These are phyloP conservation scores for Xerocomus brunneocitrinus DNA, from an alignment of 768 basidiomycete species.

Conservation along the genomic window DNA sequence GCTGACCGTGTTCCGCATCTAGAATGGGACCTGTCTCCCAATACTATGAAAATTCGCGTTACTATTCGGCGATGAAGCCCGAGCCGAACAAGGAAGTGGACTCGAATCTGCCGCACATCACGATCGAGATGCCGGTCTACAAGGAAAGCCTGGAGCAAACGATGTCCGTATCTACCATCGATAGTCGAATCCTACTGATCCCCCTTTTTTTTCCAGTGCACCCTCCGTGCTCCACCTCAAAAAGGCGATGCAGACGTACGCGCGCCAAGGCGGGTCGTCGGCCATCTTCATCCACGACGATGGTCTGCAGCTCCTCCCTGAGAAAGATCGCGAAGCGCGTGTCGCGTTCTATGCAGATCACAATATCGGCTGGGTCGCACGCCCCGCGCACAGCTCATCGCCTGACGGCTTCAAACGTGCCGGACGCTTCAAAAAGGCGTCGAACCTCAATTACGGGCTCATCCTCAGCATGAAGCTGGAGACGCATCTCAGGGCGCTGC, in stretches of 20 bases:
- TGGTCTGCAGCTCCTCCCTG: constrained; percentile 48
- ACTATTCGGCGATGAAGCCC: constrained; percentile 70
- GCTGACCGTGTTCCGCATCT: neutral
- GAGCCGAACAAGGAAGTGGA: constrained; percentile 61
- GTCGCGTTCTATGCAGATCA: constrained; percentile 53
- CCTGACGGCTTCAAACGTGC: constrained; percentile 36
- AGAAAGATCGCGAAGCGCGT: constrained; percentile 44
- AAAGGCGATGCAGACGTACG: constrained; percentile 59
- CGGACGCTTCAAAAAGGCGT: constrained; percentile 92
- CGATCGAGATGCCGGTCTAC: constrained; percentile 83
- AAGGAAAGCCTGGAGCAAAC: constrained; percentile 80
- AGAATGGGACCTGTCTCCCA: constrained; percentile 83
- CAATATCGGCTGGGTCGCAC: constrained; percentile 57
- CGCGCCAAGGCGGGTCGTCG: constrained; percentile 57
- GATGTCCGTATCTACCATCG: constrained; percentile 50
- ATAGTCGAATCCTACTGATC: neutral
- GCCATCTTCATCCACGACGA: constrained; percentile 61
- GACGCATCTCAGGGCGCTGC: constrained; percentile 33
- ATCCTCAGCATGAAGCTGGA: constrained; percentile 36
- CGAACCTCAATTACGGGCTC: constrained; percentile 83
- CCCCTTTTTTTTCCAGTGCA: constrained; percentile 34
- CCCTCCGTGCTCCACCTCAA: constrained; percentile 68
- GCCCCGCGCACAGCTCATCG: constrained; percentile 40
- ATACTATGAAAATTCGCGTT: constrained; percentile 78
- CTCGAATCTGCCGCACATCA: constrained; percentile 63